Evolutionary conservation across 2,329 filamentous ascomycete species (phyloP), one percentile per base, ranked within the genome.

Genomic region (Penicillium nordicum): DNA sequence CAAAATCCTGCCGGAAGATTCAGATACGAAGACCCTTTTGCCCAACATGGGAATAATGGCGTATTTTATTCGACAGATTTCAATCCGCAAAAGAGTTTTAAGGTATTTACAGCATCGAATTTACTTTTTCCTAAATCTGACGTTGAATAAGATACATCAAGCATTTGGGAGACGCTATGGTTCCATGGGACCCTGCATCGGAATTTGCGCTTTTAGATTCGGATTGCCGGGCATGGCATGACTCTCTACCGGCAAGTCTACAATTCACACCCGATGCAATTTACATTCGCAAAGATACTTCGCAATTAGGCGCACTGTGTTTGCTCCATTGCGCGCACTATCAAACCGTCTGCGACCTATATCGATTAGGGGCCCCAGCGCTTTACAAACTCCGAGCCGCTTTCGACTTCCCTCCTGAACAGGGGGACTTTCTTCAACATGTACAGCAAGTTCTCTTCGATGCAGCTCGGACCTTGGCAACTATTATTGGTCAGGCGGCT

Each of bases 401-500:
- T 2, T 65, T 65, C 25, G 63, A 65, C 36, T 65, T 65, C 29
- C 65, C 65, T 6, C 49, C 61, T 7, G 63, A 67, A 25, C 62
- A 66, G 30, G 51, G 48, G 1, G 56, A 30, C 0, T 67, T 68
- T 29, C 53, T 64, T 9, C 42, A 50, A 4, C 57, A 59, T 23
- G 43, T 67, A 3, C 64, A 67, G 25, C 56, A 65, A 18, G 58
- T 64, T 21, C 55, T 66, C 5, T 65, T 69, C 37, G 64, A 69
- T 50, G 64, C 65, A 18, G 65, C 65, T 11, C 62, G 63, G 23
- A 58, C 64, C 14, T 37, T 68, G 12, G 61, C 67, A 7, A 50
- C 60, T 1, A 63, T 69, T 1, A 61, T 68, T 37, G 67, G 62
- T 9, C 72, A 78, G 38, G 74, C 75, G 1, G 70, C 77, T n/a